These are phyloP conservation scores for Hypoxylon cercidicola DNA, from an alignment of 495 filamentous ascomycete species.

Conservation along the genomic window DNA sequence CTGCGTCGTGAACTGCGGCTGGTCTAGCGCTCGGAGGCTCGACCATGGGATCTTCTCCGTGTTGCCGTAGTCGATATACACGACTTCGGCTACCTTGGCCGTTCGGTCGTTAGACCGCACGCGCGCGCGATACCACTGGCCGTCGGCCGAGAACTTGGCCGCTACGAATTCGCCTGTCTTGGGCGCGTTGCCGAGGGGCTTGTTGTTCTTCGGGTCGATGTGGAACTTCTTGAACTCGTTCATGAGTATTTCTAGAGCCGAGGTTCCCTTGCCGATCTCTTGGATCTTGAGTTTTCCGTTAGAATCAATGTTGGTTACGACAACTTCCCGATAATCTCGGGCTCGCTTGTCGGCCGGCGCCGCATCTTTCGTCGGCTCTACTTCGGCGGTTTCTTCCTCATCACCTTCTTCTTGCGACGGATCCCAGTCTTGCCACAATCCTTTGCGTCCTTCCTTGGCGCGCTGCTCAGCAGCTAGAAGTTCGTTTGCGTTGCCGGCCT, in stretches of 20 bases:
- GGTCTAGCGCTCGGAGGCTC: conserved; percentile 77
- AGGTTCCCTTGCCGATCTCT: conserved; percentile 82
- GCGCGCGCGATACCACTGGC: conserved; percentile 92
- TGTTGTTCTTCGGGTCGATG: conserved; percentile 75
- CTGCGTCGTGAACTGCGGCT: conserved; percentile 78
- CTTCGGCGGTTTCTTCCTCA: conserved; percentile 60
- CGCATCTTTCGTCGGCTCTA: conserved; percentile 57
- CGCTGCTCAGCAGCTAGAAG: conserved; percentile 86
- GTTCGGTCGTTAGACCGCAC: conserved; percentile 92
- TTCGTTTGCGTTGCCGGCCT: conserved; percentile 87
- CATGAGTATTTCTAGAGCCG: conserved; percentile 86
- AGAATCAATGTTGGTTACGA: conserved; percentile 87
- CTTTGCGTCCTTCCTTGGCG: conserved; percentile 88
- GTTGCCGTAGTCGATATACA: conserved; percentile 98
- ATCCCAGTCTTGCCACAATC: conserved; percentile 93
- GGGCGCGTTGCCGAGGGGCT: conserved; percentile 76
- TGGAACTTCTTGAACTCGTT: conserved; percentile 88
- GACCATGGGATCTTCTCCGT: conserved; percentile 87
- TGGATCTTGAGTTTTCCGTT: conserved; percentile 86
- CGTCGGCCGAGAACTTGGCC: conserved; percentile 86
- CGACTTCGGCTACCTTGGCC: conserved; percentile 84
- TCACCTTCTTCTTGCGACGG: conserved; percentile 79
- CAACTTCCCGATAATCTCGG: conserved; percentile 90
- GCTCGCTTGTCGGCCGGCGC: conserved; percentile 65
- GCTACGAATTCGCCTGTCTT: conserved; percentile 92